Conservation (phyloP, 768 basidiomycete genomes). For the Xerocomus brunneocitrinus region DNA sequence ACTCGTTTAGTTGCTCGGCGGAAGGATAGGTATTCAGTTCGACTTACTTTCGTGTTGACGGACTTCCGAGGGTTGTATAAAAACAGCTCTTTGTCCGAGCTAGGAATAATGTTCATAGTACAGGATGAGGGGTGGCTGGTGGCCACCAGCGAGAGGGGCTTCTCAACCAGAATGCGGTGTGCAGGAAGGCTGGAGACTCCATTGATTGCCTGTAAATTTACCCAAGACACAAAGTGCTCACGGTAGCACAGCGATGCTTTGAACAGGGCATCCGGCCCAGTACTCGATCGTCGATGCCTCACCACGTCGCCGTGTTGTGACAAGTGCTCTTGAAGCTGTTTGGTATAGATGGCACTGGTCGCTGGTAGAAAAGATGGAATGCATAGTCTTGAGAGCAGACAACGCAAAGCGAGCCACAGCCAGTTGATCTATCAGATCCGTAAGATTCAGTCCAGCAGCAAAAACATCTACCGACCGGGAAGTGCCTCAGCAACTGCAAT, state of each 20-base stretch:
- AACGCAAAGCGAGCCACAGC: conserved; percentile 85
- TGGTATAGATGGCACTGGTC: conserved; percentile 81
- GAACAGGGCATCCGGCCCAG: conserved; percentile 80
- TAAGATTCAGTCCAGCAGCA: not conserved
- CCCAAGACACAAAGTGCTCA: conserved; percentile 36
- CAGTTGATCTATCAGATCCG: conserved; percentile 58
- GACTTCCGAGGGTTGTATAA: conserved; percentile 85
- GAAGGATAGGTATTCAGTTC: not conserved
- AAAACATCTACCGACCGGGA: conserved; percentile 55
- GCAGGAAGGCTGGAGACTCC: conserved; percentile 53
- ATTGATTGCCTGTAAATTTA: not conserved
- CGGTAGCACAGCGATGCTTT: conserved; percentile 77
- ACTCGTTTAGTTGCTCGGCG: conserved; percentile 2
- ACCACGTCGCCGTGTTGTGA: conserved; percentile 73
- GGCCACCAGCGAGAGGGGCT: conserved; percentile 53
- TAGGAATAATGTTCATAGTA: conserved; percentile 45
- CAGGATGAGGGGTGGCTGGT: conserved; percentile 35
- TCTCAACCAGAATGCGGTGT: conserved; percentile 69
- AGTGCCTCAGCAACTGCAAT: conserved; percentile 87
- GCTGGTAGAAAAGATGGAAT: conserved; percentile 58
- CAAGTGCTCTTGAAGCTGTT: conserved; percentile 67
- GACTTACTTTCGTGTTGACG: conserved; percentile 50
- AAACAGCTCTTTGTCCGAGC: conserved; percentile 72
- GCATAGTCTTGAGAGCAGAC: conserved; percentile 76
- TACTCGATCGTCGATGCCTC: conserved; percentile 68